Base-by-base conservation (phyloP, 2,329 filamentous ascomycete genomes). In the Penicillium sp. region DNA sequence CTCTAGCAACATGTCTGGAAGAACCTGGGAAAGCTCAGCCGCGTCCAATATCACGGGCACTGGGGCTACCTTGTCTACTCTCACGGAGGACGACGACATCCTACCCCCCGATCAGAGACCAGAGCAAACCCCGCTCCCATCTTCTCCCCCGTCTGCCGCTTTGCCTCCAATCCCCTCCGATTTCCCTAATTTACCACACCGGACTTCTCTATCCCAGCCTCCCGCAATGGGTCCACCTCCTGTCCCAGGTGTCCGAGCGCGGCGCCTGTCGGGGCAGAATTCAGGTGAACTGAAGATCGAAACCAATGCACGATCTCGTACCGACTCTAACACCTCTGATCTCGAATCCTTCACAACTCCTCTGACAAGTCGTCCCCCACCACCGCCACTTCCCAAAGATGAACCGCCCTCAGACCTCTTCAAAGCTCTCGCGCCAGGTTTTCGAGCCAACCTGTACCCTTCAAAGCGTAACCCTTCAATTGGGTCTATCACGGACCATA, bases 241-340 rank as follows among this genome's bases (percentile, higher is more conserved):
- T 12, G 64, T 71, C 22, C 73, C 73, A 54, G 81, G 85, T 40
- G 89, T 95, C 49, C 84, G 90, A 51, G 90, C 83, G 64, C 84
- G 92, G 57, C 84, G 92, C 58, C 77, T 96, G 29, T 96, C 92
- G 3, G 89, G 89, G 7, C 87, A 90, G 64, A 90, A 90, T 65
- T 78, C 84, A 14, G 92, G 89, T 70, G 89, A 92, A 67, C 79
- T 97, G 49, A 96, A 92, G 75, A 97, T 97, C 53, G 90, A 97
- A 72, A 97, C 92, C 11, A 76, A 75, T 70, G 49, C 73, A 60
- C 69, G 65, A n/a, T 44, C 41, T 18, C 49, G 49, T 18, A 20
- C 40, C 8, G 49, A 51, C 37, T 51, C 49, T 47, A 61, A 62
- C 50, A 50, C 59, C 35, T 65, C 68, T 29, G 65, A 55, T 22